Conservation (phyloP, 1,284 basidiomycete species). For the Marasmius tenuissimus region DNA sequence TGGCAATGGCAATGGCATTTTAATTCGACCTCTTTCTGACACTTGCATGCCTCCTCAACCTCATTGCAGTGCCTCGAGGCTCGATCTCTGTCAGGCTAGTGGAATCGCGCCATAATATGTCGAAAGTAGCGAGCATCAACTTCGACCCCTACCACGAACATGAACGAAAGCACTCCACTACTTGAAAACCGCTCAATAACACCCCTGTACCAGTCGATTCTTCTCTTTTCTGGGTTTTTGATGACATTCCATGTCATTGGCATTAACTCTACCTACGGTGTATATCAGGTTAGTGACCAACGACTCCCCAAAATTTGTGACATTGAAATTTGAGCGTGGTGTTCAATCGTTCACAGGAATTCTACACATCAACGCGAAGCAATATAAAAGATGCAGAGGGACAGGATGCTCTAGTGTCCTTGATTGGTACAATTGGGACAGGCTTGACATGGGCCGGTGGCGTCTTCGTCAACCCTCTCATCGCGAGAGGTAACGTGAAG, state of each 20-base stretch:
- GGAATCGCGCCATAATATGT: no score
- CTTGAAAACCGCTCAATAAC: background rate
- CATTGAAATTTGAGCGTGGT: background rate
- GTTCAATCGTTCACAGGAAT: constrained; percentile 35
- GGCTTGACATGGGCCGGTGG: constrained; percentile 49
- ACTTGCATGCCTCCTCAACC: no score
- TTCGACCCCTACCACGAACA: no score
- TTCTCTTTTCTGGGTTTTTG: constrained; percentile 40
- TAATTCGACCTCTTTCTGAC: no score
- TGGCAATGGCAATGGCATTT: no score
- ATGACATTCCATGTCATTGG: constrained; percentile 49
- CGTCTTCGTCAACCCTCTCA: constrained; percentile 43
- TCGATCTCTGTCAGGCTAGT: no score
- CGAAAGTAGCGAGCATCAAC: no score
- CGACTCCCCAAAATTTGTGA: background rate
- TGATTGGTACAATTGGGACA: constrained; percentile 43
- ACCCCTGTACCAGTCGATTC: constrained; percentile 32
- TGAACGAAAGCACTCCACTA: no score
- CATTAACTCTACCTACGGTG: constrained; percentile 37
- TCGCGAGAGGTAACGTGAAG: constrained; percentile 35
- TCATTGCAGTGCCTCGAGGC: no score
- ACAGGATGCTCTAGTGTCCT: constrained; percentile 41
- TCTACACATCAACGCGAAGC: constrained; percentile 40
- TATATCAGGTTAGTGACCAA: constrained; percentile 31
- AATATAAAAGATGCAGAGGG: constrained; percentile 35